Evolutionary conservation across 257 asterid genomes (phyloP).

Genomic region (Knoxia roxburghii): DNA sequence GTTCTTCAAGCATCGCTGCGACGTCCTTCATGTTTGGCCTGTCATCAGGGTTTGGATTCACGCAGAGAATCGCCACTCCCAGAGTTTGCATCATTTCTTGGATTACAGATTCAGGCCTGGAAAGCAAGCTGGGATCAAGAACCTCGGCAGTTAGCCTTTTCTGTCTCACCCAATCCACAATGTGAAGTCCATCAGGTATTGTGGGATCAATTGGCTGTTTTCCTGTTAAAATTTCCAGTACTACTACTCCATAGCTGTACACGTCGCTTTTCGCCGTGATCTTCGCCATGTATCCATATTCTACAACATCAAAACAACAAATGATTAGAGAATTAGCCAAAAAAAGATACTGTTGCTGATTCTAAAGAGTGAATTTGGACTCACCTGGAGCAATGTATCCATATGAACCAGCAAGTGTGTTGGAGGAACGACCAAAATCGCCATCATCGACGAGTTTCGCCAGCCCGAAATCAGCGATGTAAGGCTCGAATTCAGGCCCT

Average conservation of each 20-base stretch:
- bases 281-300: slow-evolving; percentile 78
- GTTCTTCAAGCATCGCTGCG: slow-evolving; percentile 76
- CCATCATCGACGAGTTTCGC: slow-evolving; percentile 69
- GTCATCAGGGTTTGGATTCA: slow-evolving; percentile 58
- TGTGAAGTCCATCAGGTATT: slow-evolving; percentile 72
- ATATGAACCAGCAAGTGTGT: slow-evolving; percentile 74
- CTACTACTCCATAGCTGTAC: slow-evolving; percentile 80
- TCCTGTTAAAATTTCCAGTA: slow-evolving; percentile 70
- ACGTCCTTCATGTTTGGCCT: slow-evolving; percentile 84
- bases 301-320: slow-evolving; percentile 30
- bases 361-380: slow-evolving; percentile 13
- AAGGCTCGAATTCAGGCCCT: slow-evolving; percentile 77
- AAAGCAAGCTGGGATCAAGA: slow-evolving; percentile 38
- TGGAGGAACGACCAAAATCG: slow-evolving; percentile 63
- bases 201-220: slow-evolving; percentile 80
- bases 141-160: slow-evolving; percentile 32
- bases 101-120: slow-evolving; percentile 49
- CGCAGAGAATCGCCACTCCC: slow-evolving; percentile 83
- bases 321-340: not conserved
- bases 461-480: slow-evolving; percentile 83
- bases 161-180: slow-evolving; percentile 78
- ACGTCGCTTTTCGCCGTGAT: slow-evolving; percentile 84
- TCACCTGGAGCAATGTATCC: slow-evolving; percentile 92
- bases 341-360: not conserved
- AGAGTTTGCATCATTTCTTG: slow-evolving; percentile 76